Evolutionary conservation across 148 eudicot species (phyloP).

Genomic region (Hydrangea macrophylla): DNA sequence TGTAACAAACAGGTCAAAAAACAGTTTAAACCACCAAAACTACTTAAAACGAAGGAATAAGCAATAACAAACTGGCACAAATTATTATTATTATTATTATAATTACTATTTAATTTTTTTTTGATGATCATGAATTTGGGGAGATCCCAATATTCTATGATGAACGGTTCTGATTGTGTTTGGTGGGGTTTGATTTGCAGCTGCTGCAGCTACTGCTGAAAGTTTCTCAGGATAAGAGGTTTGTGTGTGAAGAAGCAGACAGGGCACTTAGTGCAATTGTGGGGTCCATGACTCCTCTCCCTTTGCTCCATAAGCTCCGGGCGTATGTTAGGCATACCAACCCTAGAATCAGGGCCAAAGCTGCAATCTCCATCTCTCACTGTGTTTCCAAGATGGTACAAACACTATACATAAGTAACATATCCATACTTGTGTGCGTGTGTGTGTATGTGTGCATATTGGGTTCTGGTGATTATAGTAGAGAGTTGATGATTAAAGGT

Average conservation of each 20-base stretch:
- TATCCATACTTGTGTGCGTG: no score
- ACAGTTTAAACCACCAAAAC: no score
- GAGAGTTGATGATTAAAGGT: no score
- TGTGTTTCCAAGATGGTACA: constrained; percentile 83
- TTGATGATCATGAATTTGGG: background rate
- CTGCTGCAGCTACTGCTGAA: constrained; percentile 81
- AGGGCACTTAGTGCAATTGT: constrained; percentile 68
- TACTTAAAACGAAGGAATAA: no score
- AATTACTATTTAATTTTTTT: background rate
- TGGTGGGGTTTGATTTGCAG: constrained; percentile 31
- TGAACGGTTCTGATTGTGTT: background rate
- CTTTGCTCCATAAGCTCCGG: constrained; percentile 65
- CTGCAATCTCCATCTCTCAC: constrained; percentile 72
- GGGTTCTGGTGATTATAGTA: no score
- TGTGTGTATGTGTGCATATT: no score
- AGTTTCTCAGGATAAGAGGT: constrained; percentile 89
- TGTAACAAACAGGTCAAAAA: no score
- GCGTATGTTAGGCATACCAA: constrained; percentile 62
- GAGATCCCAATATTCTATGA: background rate
- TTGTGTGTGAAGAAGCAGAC: constrained; percentile 95
- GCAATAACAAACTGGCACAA: no score
- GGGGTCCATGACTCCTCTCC: constrained; percentile 58
- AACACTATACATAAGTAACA: no score
- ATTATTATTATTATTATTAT: no score
- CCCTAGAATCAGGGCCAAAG: constrained; percentile 83